Evolutionary conservation across 2,329 filamentous ascomycete species (phyloP), one percentile per base, ranked within the genome.

Genomic region (Trichophyton mentagrophytes): DNA sequence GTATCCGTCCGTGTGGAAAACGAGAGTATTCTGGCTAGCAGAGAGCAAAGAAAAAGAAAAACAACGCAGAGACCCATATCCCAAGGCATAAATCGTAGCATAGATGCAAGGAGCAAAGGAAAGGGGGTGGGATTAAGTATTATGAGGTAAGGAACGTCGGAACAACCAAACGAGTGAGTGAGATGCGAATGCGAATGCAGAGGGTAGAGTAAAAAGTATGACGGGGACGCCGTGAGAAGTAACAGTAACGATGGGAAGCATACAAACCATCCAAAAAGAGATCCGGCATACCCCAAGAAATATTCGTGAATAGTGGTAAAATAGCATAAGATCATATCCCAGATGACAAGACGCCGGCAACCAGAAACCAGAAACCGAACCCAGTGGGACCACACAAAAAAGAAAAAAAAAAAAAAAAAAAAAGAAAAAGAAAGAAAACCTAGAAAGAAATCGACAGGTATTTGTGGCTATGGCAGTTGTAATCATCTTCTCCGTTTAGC

Each of bases 401-500:
- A 22, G 6, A 13, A 27, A n/a, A 5, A 27, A 27, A 27, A 27
- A 27, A 25, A 27, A 15, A 11, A 51, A 27, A 51, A 51, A 3
- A 22, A 51, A 27, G 17, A 25, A 15, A 30, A 25, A 25, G 20
- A 51, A 27, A 20, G 47, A 13, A 13, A 13, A 51, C 3, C 11
- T 27, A 27, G 27, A 15, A 15, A 30, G 27, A 11, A 38, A 38
- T 13, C 11, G 33, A 38, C 33, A 38, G 33, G 33, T 13, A 38
- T 38, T 30, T 30, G 27, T 30, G 6, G 15, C 7, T 3, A 33
- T 15, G 46, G 22, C 3, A 22, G 46, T 51, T 30, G 5, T 20
- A 13, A n/a, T 59, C 40, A 44, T 42, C 57, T 38, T 25, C 57
- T 44, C 17, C 57, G 33, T 25, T 59, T 59, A 15, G 57, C n/a